phyloP scores from a whole-genome alignment of 352 stramenopile genomes.

The Pythium chondricola region DNA sequence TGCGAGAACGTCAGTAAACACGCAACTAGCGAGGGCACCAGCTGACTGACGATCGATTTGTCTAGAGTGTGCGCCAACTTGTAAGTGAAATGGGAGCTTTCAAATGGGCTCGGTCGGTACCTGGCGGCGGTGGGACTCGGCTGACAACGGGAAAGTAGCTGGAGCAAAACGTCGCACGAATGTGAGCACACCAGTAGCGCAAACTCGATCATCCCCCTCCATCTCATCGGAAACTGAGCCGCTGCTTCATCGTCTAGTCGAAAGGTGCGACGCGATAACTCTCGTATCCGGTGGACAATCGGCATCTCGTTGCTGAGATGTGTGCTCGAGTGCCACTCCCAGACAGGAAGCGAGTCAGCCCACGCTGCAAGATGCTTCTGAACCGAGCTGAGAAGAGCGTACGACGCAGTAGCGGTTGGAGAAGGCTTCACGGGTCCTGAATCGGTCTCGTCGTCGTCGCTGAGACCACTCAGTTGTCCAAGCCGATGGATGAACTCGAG shows the following conservation, averaged over 20 bases:
- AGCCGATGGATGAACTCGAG: conserved; percentile 7
- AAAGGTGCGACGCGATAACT: neutral
- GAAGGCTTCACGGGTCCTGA: neutral
- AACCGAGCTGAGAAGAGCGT: conserved; percentile 6
- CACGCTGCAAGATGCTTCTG: conserved; percentile 14
- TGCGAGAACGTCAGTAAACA: conserved; percentile 4
- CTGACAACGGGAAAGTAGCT: conserved; percentile 6
- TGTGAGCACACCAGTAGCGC: neutral
- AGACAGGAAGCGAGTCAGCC: conserved; percentile 1
- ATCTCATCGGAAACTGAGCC: conserved; percentile 8
- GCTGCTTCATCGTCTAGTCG: neutral
- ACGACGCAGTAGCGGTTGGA: neutral
- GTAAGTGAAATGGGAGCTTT: conserved; percentile 1
- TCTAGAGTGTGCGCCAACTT: neutral
- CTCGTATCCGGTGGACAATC: neutral
- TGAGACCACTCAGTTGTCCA: neutral
- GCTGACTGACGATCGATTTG: conserved; percentile 7
- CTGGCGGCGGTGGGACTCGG: conserved; percentile 1
- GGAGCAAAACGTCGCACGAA: conserved; percentile 2
- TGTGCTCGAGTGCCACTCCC: neutral
- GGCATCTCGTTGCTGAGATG: neutral
- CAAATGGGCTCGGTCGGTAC: neutral
- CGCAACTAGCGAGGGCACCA: conserved; percentile 10
- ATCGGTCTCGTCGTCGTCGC: neutral
- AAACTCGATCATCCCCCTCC: conserved; percentile 9